phyloP scores from a whole-genome alignment of 2,329 filamentous ascomycete species.

The Zalaria obscura region DNA sequence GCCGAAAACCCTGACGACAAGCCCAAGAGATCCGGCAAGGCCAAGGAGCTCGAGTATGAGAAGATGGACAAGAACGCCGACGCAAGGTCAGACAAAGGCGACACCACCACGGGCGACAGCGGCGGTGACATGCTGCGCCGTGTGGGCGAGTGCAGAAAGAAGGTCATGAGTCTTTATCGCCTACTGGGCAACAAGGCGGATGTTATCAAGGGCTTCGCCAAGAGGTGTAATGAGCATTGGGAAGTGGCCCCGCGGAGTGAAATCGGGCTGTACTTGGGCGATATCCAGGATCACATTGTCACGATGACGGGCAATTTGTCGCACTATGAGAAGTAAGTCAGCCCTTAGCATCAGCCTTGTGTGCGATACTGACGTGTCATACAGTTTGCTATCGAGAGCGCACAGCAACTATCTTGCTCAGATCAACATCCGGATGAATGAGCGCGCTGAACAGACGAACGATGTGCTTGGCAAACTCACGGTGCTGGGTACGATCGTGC shows the following conservation, averaged over 20 bases:
- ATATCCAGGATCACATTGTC: constrained; percentile 98
- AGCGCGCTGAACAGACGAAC: constrained; percentile 87
- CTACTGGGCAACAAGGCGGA: constrained; percentile 94
- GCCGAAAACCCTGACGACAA: constrained; percentile 10
- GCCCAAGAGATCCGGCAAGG: constrained; percentile 6
- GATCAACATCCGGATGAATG: constrained; percentile 98
- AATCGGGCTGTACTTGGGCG: constrained; percentile 92
- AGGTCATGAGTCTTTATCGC: constrained; percentile 90
- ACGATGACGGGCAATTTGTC: constrained; percentile 95
- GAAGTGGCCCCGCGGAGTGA: constrained; percentile 88
- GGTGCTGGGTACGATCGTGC: constrained; percentile 87
- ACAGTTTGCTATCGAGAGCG: constrained; percentile 72
- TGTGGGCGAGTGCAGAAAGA: constrained; percentile 88
- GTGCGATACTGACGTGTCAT: constrained; percentile 8
- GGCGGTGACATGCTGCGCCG: constrained; percentile 77
- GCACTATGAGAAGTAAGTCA: constrained; percentile 82
- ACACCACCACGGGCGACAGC: constrained; percentile 26
- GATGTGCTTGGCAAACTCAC: constrained; percentile 92
- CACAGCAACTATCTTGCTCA: constrained; percentile 98
- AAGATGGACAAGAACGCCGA: constrained; percentile 16
- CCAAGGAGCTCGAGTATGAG: constrained; percentile 7
- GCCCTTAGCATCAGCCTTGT: background rate
- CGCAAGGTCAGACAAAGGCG: constrained; percentile 12
- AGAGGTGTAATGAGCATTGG: constrained; percentile 96
- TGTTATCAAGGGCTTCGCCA: constrained; percentile 97